Evolutionary conservation across 164 flowering plant genomes (phyloP).

Genomic region (Sextonia rubra): DNA sequence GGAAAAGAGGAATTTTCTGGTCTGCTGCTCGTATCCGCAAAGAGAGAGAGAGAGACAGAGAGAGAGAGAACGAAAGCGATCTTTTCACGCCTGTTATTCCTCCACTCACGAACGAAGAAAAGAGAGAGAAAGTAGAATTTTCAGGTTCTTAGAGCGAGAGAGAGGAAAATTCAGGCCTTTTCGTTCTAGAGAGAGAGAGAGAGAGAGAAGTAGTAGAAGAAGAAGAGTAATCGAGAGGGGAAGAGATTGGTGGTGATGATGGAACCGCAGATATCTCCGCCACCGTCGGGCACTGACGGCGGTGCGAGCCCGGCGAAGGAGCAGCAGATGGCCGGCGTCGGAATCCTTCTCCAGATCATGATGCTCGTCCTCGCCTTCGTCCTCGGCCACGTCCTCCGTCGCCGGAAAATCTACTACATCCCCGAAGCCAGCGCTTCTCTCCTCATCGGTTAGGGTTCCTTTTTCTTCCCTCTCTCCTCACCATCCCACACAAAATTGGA

Average conservation of each 20-base stretch:
- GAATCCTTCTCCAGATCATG: slow-evolving; percentile 97
- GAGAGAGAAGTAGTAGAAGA: not conserved
- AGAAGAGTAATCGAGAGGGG: not conserved
- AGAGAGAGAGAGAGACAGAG: not conserved
- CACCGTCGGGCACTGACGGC: slow-evolving; percentile 35
- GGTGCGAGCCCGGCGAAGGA: slow-evolving; percentile 57
- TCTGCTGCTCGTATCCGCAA: not conserved
- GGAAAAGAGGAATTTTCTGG: too few species aligned
- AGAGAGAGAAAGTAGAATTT: not conserved
- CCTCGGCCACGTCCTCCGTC: slow-evolving; percentile 90
- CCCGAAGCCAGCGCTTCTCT: slow-evolving; percentile 99
- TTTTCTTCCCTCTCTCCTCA: not conserved
- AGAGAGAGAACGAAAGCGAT: not conserved
- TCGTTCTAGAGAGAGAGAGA: not conserved
- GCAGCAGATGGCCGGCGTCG: slow-evolving; percentile 97
- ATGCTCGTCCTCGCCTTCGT: slow-evolving; percentile 98
- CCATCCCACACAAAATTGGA: too few species aligned
- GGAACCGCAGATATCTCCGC: slow-evolving; percentile 43
- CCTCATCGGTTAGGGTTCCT: slow-evolving; percentile 56
- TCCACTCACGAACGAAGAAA: not conserved
- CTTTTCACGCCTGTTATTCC: too few species aligned
- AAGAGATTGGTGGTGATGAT: slow-evolving; percentile 14
- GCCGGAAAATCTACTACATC: slow-evolving; percentile 78
- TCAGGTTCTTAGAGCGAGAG: not conserved
- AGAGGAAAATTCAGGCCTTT: not conserved